Evolutionary conservation across 305 asterid species (phyloP).

Genomic region (Fraxinus ornus): DNA sequence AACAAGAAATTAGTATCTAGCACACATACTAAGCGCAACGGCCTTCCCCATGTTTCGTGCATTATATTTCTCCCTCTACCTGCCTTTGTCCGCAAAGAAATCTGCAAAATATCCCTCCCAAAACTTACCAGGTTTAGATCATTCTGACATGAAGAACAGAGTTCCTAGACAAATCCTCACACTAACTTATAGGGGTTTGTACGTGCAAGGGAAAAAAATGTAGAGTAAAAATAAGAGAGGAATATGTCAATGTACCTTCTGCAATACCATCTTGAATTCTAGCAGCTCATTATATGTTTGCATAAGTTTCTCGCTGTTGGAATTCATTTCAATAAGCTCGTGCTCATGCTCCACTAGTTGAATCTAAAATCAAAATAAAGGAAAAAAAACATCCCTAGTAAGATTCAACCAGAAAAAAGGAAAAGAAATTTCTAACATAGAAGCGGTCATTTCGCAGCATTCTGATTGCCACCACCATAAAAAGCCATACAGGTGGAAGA

Average conservation of each 20-base stretch:
- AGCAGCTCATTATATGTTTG: conserved; percentile 89
- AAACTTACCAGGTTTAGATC: not conserved
- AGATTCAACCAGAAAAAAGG: conserved; percentile 8
- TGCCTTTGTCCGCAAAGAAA: not conserved
- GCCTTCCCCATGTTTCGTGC: not conserved
- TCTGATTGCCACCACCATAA: not conserved
- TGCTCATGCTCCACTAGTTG: conserved; percentile 95
- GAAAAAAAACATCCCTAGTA: conserved; percentile 14
- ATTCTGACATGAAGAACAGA: not conserved
- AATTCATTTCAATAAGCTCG: conserved; percentile 90
- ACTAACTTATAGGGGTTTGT: not conserved
- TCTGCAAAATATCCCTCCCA: not conserved
- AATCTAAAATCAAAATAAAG: conserved; percentile 41
- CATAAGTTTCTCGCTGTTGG: conserved; percentile 84
- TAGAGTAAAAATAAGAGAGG: conserved; percentile 18
- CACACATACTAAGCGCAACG: not conserved
- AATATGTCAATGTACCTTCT: conserved; percentile 61
- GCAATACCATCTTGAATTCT: conserved; percentile 96
- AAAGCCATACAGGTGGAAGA: not conserved
- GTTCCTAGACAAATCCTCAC: not conserved
- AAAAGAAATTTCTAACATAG: conserved; percentile 14
- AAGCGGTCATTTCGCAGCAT: conserved; percentile 7
- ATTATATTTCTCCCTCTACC: not conserved
- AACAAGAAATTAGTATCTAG: not conserved
- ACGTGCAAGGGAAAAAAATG: conserved; percentile 1